These are phyloP conservation scores for Mortierella sp. DNA, from an alignment of 371 early-diverging fungal genomes.

Conservation along the genomic window DNA sequence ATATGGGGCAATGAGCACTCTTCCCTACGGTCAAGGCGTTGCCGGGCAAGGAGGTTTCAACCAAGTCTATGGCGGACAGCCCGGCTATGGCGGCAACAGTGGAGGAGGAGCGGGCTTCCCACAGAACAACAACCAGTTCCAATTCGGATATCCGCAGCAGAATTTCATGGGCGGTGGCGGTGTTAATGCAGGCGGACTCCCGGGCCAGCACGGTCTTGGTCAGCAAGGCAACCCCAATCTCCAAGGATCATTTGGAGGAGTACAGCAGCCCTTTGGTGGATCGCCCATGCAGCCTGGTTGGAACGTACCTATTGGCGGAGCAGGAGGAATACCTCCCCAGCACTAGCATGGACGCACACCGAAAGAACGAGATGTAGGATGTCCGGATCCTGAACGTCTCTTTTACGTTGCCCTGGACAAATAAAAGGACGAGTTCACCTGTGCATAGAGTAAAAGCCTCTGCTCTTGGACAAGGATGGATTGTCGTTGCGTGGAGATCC, in stretches of 20 bases:
- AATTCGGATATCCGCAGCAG: constrained; percentile 27
- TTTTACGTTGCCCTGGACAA: no score
- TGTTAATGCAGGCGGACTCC: neutral
- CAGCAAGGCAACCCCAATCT: constrained; percentile 11
- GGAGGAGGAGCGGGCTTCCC: constrained; percentile 21
- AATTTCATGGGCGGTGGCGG: constrained; percentile 9
- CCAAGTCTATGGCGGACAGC: constrained; percentile 33
- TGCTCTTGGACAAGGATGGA: no score
- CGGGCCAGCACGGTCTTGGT: constrained; percentile 12
- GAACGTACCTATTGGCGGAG: constrained; percentile 15
- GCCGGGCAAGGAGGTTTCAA: no score
- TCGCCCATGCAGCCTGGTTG: constrained; percentile 7
- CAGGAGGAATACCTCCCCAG: constrained; percentile 16
- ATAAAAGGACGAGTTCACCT: no score
- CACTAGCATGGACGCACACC: neutral
- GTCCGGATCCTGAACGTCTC: no score
- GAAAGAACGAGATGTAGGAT: no score
- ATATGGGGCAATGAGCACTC: constrained; percentile 21
- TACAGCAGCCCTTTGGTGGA: constrained; percentile 22
- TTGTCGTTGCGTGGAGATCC: no score
- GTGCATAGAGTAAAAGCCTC: no score
- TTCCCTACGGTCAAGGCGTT: constrained; percentile 24
- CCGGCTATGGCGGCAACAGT: constrained; percentile 35
- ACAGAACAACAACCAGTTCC: constrained; percentile 27
- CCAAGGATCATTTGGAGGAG: constrained; percentile 13